A percentile compares a stretch with the other conserved stretches of the same genome.
Conservation (phyloP, 345 rosid genomes). For the Rhizophora apiculata region DNA sequence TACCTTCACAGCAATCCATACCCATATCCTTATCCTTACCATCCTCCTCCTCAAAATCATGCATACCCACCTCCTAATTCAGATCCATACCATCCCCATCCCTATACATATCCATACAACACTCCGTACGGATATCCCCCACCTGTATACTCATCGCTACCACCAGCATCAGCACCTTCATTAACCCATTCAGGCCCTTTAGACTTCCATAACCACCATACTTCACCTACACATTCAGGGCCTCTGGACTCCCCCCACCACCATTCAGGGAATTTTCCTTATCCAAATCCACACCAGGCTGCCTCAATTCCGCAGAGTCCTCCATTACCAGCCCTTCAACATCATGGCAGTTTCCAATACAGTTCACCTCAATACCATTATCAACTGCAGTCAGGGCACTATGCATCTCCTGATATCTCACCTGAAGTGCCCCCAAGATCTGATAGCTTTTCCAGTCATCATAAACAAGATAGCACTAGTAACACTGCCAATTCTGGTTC, state of each 20-base stretch:
- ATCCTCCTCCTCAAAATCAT: constrained; percentile 24
- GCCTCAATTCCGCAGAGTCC: constrained; percentile 24
- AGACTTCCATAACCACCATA: constrained; percentile 5
- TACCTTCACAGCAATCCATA: constrained; percentile 46
- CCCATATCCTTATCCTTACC: constrained; percentile 38
- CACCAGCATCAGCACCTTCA: constrained; percentile 15
- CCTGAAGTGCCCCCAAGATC: constrained; percentile 35
- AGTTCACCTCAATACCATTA: constrained; percentile 37
- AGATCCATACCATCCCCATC: constrained; percentile 42
- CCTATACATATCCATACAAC: constrained; percentile 32
- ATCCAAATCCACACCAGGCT: constrained; percentile 40
- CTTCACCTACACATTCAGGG: constrained; percentile 17
- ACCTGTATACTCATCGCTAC: not conserved
- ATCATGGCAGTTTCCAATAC: constrained; percentile 45
- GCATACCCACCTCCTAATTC: constrained; percentile 53
- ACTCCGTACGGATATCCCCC: constrained; percentile 22
- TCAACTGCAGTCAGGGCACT: constrained; percentile 34
- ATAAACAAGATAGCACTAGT: constrained; percentile 44
- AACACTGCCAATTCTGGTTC: constrained; percentile 26
- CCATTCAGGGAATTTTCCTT: constrained; percentile 39
- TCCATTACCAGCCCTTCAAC: constrained; percentile 40
- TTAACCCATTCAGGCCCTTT: constrained; percentile 15
- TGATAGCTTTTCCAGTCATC: constrained; percentile 39
- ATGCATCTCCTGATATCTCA: constrained; percentile 39
- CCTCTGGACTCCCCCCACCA: constrained; percentile 6